Evolutionary conservation across 371 early-diverging fungal species (phyloP), one percentile per base, ranked within the genome.

Genomic region (Parasitella parasitica): DNA sequence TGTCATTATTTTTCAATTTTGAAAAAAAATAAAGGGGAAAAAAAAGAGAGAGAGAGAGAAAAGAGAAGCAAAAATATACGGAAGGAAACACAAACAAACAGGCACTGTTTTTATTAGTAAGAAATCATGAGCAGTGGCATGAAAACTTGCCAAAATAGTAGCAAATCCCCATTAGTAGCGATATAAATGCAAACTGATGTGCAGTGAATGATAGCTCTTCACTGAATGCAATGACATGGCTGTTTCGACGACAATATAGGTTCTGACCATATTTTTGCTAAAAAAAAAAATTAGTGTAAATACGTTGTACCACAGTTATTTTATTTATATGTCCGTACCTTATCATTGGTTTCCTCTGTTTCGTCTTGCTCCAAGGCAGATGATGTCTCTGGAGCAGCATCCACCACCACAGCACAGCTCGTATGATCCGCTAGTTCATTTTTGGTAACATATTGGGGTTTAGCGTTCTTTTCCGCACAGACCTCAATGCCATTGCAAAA

Each of bases 81-180:
- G 28, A 15, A 11, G 35, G 22, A 26, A 36, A 37, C 24, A 57
- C 43, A 46, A 28, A 28, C 8, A 57, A 57, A 34, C 32, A 41
- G 34, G 26, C 22, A 46, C 6, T 38, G 6, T 49, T 49, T 49
- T 6, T 15, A 27, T 15, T 26, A 28, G 13, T n/a, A n/a, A 4
- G 1, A 48, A 26, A 49, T 49, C 28, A 49, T 49, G 51, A 73
- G 55, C 81, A 81, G 6, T 67, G 76, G 54, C 73, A 74, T 6
- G 81, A 76, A 11, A 81, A 58, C 38, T 81, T 81, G 51, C 81
- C 81, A 69, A 78, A 67, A 46, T 81, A 81, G 48, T 81, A 81
- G 37, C 73, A 77, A 11, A 73, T 27, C 1, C 66, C 68, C 81
- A 81, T 81, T 18, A 72, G 41, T 18, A 77, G 37, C 26, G 78